Conservation (phyloP, 257 asterid species). For the Agastache rugosa region DNA sequence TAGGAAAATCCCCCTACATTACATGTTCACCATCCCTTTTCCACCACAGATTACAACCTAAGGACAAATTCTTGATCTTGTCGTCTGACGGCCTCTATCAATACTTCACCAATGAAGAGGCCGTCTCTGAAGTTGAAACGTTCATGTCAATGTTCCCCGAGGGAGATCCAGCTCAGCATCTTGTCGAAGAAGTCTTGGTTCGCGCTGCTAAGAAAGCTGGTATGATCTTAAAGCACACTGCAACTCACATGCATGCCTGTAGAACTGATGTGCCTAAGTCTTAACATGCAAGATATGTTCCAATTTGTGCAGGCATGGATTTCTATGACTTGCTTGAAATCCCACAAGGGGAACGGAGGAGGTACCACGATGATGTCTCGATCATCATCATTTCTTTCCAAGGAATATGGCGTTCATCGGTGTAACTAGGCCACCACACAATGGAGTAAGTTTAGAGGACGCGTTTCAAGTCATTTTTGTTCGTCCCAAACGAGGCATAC, state of each 20-base stretch:
- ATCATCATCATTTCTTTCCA: slow-evolving; percentile 82
- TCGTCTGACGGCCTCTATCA: slow-evolving; percentile 97
- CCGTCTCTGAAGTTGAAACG: slow-evolving; percentile 75
- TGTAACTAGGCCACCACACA: slow-evolving; percentile 33
- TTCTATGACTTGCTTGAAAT: slow-evolving; percentile 84
- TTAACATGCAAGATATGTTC: slow-evolving; percentile 9
- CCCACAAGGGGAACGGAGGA: slow-evolving; percentile 90
- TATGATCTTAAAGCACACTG: slow-evolving; percentile 31
- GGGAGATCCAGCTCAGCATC: slow-evolving; percentile 99
- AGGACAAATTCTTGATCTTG: slow-evolving; percentile 82
- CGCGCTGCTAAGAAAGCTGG: slow-evolving; percentile 98
- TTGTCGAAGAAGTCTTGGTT: slow-evolving; percentile 83
- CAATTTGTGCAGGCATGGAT: slow-evolving; percentile 63
- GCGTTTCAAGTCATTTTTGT: slow-evolving; percentile 23
- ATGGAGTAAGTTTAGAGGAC: not conserved
- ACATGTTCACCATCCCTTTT: slow-evolving; percentile 74
- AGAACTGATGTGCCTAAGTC: not conserved
- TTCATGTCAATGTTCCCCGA: slow-evolving; percentile 84
- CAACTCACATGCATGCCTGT: not conserved
- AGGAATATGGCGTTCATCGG: slow-evolving; percentile 82
- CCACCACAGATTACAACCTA: slow-evolving; percentile 72
- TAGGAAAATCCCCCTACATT: slow-evolving; percentile 81
- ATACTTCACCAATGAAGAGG: slow-evolving; percentile 91
- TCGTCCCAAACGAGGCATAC: not conserved
- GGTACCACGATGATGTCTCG: slow-evolving; percentile 91